A percentile compares a stretch with the other conserved stretches of the same genome.
phyloP scores from a whole-genome alignment of 169 alveolate species.

The Babesia bovis region DNA sequence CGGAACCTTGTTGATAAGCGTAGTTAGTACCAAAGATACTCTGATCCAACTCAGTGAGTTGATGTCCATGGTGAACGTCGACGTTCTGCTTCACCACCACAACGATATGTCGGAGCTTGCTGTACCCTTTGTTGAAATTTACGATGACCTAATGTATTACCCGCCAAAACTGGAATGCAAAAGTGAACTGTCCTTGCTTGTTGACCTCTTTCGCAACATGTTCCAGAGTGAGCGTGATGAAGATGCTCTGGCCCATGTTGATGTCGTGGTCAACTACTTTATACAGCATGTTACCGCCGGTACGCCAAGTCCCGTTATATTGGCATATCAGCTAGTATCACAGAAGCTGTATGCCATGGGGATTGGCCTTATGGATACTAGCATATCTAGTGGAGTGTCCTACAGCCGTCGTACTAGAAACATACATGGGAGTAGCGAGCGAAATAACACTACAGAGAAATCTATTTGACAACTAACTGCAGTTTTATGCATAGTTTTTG shows the following conservation, averaged over 20 bases:
- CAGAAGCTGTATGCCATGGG: constrained; percentile 12
- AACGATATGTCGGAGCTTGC: background rate
- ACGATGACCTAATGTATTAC: background rate
- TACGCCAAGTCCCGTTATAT: background rate
- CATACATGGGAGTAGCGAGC: too few relatives aligned
- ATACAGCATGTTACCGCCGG: background rate
- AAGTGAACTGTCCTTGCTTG: background rate
- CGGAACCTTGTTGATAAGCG: constrained; percentile 6
- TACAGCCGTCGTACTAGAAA: too few relatives aligned
- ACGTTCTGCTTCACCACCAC: background rate
- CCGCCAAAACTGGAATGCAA: background rate
- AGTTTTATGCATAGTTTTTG: too few relatives aligned
- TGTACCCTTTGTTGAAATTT: background rate
- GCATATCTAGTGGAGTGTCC: too few relatives aligned
- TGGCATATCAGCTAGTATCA: constrained; percentile 16
- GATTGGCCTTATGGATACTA: background rate
- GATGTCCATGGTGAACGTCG: constrained; percentile 18
- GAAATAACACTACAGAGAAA: too few relatives aligned
- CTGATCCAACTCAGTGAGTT: constrained; percentile 8
- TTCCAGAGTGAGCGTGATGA: background rate
- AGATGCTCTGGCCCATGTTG: background rate
- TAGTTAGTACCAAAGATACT: background rate
- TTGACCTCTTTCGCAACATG: constrained; percentile 8
- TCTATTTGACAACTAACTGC: too few relatives aligned
- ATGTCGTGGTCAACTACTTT: constrained; percentile 1